Conservation (phyloP, 2,329 filamentous ascomycete species). For the Penicillium griseofulvum region DNA sequence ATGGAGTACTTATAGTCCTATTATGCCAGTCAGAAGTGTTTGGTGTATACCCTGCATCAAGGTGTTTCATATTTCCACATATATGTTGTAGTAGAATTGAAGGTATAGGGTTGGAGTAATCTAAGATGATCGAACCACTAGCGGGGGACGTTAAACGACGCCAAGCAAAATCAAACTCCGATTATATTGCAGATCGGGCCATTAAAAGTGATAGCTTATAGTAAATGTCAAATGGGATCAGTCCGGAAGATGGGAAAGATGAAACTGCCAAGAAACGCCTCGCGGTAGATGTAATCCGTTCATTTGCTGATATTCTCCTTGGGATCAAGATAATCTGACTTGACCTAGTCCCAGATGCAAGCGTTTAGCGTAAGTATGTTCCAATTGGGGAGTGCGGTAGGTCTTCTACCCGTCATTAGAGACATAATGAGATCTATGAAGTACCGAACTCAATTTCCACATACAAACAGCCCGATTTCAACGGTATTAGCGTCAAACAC, state of each 20-base stretch:
- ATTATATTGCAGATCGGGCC: neutral
- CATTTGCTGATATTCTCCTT: constrained; percentile 1
- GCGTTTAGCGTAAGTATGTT: neutral
- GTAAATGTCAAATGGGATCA: neutral
- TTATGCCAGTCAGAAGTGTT: neutral
- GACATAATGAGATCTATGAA: too few relatives aligned
- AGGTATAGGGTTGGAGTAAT: neutral
- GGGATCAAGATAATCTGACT: neutral
- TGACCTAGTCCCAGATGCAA: neutral
- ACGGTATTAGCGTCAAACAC: too few relatives aligned
- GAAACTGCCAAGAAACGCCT: constrained; percentile 10
- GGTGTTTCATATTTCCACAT: neutral
- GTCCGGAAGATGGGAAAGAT: neutral
- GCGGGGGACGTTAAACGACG: neutral
- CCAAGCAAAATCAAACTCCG: neutral
- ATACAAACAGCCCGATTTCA: too few relatives aligned
- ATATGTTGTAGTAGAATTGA: too few relatives aligned
- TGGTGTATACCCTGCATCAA: neutral
- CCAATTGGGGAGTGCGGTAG: neutral
- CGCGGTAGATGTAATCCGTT: constrained; percentile 4
- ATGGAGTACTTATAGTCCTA: constrained; percentile 4
- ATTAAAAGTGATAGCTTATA: neutral
- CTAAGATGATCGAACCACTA: neutral
- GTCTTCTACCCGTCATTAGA: too few relatives aligned
- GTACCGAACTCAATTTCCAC: too few relatives aligned